These are phyloP conservation scores for Tuber magnatum DNA, from an alignment of 495 filamentous ascomycete species.

Conservation along the genomic window DNA sequence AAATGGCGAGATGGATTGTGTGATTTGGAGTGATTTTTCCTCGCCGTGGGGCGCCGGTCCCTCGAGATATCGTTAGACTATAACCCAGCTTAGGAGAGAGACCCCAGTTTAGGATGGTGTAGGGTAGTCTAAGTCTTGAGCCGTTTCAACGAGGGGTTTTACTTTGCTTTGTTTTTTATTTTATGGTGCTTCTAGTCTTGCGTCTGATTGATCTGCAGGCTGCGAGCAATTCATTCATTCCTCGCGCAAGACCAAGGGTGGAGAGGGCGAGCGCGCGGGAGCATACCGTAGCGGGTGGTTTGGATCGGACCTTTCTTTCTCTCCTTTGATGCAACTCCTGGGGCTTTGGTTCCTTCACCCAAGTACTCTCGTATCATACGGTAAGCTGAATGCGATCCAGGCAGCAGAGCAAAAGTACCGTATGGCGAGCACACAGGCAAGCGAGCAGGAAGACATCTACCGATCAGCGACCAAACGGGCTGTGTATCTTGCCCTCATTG, in stretches of 20 bases:
- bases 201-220: neutral
- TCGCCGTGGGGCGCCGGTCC: neutral
- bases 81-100: neutral
- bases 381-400: neutral
- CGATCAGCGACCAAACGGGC: neutral
- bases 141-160: neutral
- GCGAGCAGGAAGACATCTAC: neutral
- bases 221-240: neutral
- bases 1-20: neutral
- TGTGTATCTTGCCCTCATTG: neutral
- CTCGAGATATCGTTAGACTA: neutral
- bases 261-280: neutral
- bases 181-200: neutral
- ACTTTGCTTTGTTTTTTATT: neutral
- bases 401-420: neutral
- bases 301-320: neutral
- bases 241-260: neutral
- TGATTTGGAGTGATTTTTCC: constrained; percentile 2
- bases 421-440: neutral
- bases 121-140: neutral
- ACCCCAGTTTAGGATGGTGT: neutral
- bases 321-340: neutral
- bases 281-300: neutral
- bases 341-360: neutral
- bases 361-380: no score